Evolutionary conservation across 2,329 filamentous ascomycete genomes (phyloP), one percentile per base, ranked within the genome.

Genomic region (Cordyceps sp.): DNA sequence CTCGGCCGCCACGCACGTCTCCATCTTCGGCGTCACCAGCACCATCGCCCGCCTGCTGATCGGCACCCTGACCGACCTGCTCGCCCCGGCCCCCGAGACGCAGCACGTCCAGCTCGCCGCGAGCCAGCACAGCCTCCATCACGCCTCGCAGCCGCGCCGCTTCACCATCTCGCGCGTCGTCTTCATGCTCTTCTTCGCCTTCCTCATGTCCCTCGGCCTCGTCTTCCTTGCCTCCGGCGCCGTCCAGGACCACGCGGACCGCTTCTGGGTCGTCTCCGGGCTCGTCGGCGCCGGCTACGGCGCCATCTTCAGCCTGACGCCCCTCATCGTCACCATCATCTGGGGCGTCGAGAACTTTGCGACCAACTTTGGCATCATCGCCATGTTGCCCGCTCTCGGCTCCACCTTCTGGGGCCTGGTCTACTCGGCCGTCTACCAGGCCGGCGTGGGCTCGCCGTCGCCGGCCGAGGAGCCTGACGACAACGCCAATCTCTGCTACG

Each of bases 301-400:
- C 28, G 86, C 86, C 21, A 73, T 86, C 16, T 98, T 96, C 60
- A 80, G 74, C 30, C 67, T 96, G 6, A 80, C 81, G 0, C 90
- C 90, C 3, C 86, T 96, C 41, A 82, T 96, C 35, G 79, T 94
- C 43, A 84, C 78, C n/a, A 85, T 94, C 9, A 88, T 98, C 29
- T 98, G 90, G 90, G 90, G 90, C 18, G 85, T 93, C 0, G 86
- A 96, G 60, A 98, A 96, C 52, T 96, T 98, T 50, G 90, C 84
- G 36, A 98, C 90, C 1, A 96, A 98, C 46, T 98, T 88, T 75
- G 90, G 90, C 9, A 86, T 96, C 38, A 75, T 96, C 7, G 85
- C 86, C 26, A 90, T 92, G 64, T 76, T 88, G 35, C 90, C 90
- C 3, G 90, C 90, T 0, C 57, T 80, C 0, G 90, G 88, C 0